Percentiles rank a stretch among this genome's conserved stretches.
phyloP scores from a whole-genome alignment of 495 filamentous ascomycete species.

The Filosporella fistucella region DNA sequence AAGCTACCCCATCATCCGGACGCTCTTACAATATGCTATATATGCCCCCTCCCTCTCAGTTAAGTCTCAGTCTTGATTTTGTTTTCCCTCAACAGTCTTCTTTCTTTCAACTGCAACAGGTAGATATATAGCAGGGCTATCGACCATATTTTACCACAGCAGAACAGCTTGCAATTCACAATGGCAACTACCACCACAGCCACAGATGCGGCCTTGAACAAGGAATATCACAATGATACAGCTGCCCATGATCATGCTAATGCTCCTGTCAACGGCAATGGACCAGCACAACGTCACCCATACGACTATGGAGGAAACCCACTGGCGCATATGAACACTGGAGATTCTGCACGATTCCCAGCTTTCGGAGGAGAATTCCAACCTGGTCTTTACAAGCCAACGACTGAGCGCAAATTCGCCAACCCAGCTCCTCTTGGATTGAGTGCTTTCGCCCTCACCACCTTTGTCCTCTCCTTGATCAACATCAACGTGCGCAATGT shows the following conservation, averaged over 20 bases:
- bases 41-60: constrained; percentile 7
- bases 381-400: constrained; percentile 77
- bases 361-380: constrained; percentile 97
- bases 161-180: background rate
- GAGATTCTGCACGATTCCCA: constrained; percentile 55
- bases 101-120: background rate
- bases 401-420: constrained; percentile 74
- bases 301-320: constrained; percentile 61
- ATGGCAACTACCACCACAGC: constrained; percentile 8
- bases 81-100: background rate
- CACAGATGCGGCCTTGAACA: constrained; percentile 2
- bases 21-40: constrained; percentile 12
- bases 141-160: background rate
- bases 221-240: constrained; percentile 5
- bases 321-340: constrained; percentile 63
- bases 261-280: constrained; percentile 23
- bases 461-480: constrained; percentile 84
- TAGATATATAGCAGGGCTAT: constrained; percentile 13
- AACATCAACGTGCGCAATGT: constrained; percentile 68
- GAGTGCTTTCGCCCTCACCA: constrained; percentile 90
- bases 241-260: background rate
- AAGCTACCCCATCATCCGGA: constrained; percentile 18
- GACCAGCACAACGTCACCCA: constrained; percentile 19
- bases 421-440: constrained; percentile 86
- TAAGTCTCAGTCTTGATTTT: background rate